Conservation (phyloP, 441 rosid species). For the Breynia disticha region DNA sequence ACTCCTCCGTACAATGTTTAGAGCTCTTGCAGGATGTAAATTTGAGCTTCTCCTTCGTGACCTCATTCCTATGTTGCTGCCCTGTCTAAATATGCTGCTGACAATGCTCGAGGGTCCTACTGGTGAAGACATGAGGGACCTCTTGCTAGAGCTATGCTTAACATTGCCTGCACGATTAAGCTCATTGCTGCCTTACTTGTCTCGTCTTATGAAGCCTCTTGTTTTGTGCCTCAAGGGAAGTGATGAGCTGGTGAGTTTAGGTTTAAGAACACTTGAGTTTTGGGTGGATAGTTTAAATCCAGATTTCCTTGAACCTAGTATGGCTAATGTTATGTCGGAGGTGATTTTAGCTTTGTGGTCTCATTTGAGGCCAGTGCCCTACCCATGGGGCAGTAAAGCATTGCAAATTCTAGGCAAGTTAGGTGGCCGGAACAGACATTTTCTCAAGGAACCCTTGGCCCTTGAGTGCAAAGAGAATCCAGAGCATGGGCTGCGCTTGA, state of each 20-base stretch:
- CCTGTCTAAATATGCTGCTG: conserved; percentile 84
- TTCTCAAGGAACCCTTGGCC: conserved; percentile 92
- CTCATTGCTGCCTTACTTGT: conserved; percentile 86
- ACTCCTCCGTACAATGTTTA: conserved; percentile 85
- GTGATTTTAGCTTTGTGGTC: conserved; percentile 97
- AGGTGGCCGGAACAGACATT: conserved; percentile 95
- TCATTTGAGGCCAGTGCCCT: conserved; percentile 84
- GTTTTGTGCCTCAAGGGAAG: conserved; percentile 82
- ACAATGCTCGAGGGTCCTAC: conserved; percentile 97
- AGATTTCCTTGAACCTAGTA: conserved; percentile 93
- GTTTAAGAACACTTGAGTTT: conserved; percentile 93
- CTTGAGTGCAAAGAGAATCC: conserved; percentile 99
- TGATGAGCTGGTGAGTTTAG: conserved; percentile 84
- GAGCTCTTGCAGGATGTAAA: conserved; percentile 95
- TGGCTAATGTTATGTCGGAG: conserved; percentile 97
- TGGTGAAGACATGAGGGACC: conserved; percentile 86
- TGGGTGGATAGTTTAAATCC: conserved; percentile 99
- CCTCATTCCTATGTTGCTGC: conserved; percentile 74
- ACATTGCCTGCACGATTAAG: conserved; percentile 97
- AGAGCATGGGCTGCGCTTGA: conserved; percentile 95
- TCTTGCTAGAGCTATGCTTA: conserved; percentile 85
- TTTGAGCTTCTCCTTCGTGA: conserved; percentile 83
- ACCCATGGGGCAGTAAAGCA: conserved; percentile 93
- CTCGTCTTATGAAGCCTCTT: conserved; percentile 95
- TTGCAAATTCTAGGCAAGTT: conserved; percentile 94